Conservation (phyloP, 2,329 filamentous ascomycete genomes). For the Myriosclerotinia duriaeana region DNA sequence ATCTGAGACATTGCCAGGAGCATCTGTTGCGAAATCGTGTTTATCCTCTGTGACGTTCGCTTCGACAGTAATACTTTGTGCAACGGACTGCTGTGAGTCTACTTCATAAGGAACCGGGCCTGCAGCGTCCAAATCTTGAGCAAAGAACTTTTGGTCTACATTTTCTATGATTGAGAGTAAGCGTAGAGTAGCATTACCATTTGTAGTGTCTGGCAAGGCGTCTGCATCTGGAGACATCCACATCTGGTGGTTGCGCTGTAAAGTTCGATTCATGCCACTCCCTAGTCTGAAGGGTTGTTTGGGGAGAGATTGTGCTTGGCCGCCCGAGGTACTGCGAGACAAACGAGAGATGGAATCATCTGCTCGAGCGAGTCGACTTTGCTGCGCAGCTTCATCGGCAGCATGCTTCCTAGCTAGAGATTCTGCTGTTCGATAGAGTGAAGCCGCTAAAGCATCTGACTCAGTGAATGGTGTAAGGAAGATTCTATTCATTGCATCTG, state of each 20-base stretch:
- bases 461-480: constrained; percentile 71
- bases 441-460: constrained; percentile 68
- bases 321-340: constrained; percentile 40
- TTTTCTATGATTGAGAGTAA: constrained; percentile 34
- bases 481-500: constrained; percentile 76
- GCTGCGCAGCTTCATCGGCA: constrained; percentile 43
- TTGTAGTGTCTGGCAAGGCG: constrained; percentile 50
- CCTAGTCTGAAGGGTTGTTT: constrained; percentile 42
- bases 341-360: constrained; percentile 41
- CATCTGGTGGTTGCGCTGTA: constrained; percentile 50
- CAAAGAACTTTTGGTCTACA: neutral
- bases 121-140: constrained; percentile 14
- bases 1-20: neutral
- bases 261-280: constrained; percentile 35
- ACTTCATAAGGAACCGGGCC: neutral
- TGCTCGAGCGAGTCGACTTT: constrained; percentile 41
- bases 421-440: constrained; percentile 64
- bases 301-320: constrained; percentile 35
- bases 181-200: constrained; percentile 39
- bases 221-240: constrained; percentile 60
- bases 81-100: neutral
- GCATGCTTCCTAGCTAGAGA: constrained; percentile 48
- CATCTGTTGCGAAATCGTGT: constrained; percentile 1
- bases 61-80: neutral
- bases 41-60: neutral